phyloP scores from a whole-genome alignment of 2,329 filamentous ascomycete species.

The Exophiala bonariae region DNA sequence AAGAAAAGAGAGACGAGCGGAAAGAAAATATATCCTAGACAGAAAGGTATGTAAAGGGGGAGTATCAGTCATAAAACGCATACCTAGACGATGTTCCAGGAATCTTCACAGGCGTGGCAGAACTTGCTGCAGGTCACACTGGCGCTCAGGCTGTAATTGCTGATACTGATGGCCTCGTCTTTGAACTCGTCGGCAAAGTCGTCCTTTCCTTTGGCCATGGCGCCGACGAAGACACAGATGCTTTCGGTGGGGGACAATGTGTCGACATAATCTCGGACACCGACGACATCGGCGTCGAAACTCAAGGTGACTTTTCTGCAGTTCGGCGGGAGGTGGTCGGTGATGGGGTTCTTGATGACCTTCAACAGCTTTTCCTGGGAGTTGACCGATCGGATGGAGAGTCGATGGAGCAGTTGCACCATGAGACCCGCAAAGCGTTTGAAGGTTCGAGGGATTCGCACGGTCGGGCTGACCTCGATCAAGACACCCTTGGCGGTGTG shows the following conservation, averaged over 20 bases:
- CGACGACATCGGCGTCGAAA: slow-evolving; percentile 85
- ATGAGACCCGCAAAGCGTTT: slow-evolving; percentile 98
- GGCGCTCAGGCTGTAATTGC: slow-evolving; percentile 94
- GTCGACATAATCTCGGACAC: slow-evolving; percentile 85
- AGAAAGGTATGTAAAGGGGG: neutral
- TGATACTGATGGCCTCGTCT: slow-evolving; percentile 97
- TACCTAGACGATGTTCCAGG: slow-evolving; percentile 82
- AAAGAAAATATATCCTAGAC: slow-evolving; percentile 11
- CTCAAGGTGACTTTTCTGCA: slow-evolving; percentile 97
- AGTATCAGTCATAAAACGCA: slow-evolving; percentile 6
- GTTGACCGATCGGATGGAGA: slow-evolving; percentile 93
- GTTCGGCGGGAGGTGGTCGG: slow-evolving; percentile 92
- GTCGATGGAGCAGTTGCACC: slow-evolving; percentile 93
- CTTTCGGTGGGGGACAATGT: slow-evolving; percentile 79
- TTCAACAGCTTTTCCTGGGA: slow-evolving; percentile 97
- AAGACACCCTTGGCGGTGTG: slow-evolving; percentile 96
- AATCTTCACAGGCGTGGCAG: slow-evolving; percentile 95
- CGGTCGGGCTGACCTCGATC: slow-evolving; percentile 97
- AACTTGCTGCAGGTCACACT: slow-evolving; percentile 99
- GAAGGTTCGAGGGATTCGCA: slow-evolving; percentile 96
- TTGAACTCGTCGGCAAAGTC: slow-evolving; percentile 94
- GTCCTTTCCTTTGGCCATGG: slow-evolving; percentile 96
- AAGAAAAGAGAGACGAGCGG: slow-evolving; percentile 12
- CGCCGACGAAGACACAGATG: slow-evolving; percentile 95
- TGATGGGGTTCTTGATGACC: slow-evolving; percentile 97